Evolutionary conservation across 1,139 yeast genomes (phyloP).

Genomic region (Pichia inconspicua): DNA sequence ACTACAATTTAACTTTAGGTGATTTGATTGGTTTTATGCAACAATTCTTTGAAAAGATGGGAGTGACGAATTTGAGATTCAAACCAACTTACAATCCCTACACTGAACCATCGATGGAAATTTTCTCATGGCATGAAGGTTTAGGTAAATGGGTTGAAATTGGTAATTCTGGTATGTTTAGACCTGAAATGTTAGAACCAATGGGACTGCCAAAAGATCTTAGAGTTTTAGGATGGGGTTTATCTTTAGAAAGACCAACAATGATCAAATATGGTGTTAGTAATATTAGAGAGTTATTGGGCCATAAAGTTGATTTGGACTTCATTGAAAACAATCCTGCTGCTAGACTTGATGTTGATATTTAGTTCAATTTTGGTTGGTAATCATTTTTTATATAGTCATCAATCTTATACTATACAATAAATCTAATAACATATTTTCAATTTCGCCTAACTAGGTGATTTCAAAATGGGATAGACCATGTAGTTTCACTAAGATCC

Average conservation of each 20-base stretch:
- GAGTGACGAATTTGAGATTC: slow-evolving; percentile 88
- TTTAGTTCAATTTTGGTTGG: slow-evolving; percentile 25
- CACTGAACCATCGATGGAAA: slow-evolving; percentile 98
- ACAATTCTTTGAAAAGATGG: slow-evolving; percentile 94
- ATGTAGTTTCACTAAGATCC: too few species aligned
- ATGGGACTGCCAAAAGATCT: slow-evolving; percentile 95
- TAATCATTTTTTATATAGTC: too few species aligned
- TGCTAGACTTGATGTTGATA: slow-evolving; percentile 82
- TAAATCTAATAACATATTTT: too few species aligned
- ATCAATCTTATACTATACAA: neutral
- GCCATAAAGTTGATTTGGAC: slow-evolving; percentile 88
- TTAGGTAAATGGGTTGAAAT: slow-evolving; percentile 97
- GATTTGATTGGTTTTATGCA: slow-evolving; percentile 98
- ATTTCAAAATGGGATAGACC: too few species aligned
- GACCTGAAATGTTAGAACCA: slow-evolving; percentile 98
- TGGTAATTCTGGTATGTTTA: slow-evolving; percentile 98
- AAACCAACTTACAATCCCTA: slow-evolving; percentile 98
- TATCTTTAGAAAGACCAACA: slow-evolving; percentile 95
- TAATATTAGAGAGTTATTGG: slow-evolving; percentile 89
- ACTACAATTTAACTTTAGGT: slow-evolving; percentile 88
- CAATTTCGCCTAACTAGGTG: too few species aligned
- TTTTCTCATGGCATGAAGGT: slow-evolving; percentile 93
- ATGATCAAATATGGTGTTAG: slow-evolving; percentile 97
- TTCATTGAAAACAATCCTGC: slow-evolving; percentile 96
- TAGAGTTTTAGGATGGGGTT: slow-evolving; percentile 96